A percentile compares a stretch with the other conserved stretches of the same genome.
These are phyloP conservation scores for Nepenthes alata DNA, from an alignment of 179 eudicot genomes.

Conservation along the genomic window DNA sequence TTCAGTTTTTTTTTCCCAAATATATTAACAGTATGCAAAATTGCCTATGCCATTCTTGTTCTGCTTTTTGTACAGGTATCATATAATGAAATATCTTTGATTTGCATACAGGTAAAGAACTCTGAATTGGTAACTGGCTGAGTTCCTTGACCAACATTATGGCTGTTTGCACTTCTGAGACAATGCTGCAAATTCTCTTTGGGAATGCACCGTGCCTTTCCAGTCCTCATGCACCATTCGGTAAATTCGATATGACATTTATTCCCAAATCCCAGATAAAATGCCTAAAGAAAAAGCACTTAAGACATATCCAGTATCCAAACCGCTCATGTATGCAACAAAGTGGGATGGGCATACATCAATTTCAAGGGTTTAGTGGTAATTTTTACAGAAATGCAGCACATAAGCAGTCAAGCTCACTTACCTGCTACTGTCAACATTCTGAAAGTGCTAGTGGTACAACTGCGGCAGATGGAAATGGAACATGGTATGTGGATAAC, in stretches of 20 bases:
- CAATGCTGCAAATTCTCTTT: constrained; percentile 10
- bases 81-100: neutral
- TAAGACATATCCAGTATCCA: neutral
- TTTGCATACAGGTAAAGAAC: neutral
- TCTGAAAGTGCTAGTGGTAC: constrained; percentile 28
- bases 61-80: neutral
- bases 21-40: too few species aligned
- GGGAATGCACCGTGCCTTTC: constrained; percentile 6
- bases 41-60: too few species aligned
- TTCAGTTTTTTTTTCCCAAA: too few species aligned
- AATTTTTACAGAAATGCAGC: neutral
- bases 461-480: constrained; percentile 20
- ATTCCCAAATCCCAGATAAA: constrained; percentile 6
- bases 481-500: constrained; percentile 24
- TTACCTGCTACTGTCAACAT: constrained; percentile 19
- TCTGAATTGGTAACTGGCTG: neutral
- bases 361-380: constrained; percentile 1
- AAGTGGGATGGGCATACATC: neutral
- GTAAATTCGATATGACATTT: constrained; percentile 2
- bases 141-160: neutral
- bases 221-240: constrained; percentile 2
- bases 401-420: neutral
- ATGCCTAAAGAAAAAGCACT: constrained; percentile 6
- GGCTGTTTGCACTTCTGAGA: constrained; percentile 7
- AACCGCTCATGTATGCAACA: constrained; percentile 6